phyloP scores from a whole-genome alignment of 208 protist species.

The Leishmania martiniquensis region DNA sequence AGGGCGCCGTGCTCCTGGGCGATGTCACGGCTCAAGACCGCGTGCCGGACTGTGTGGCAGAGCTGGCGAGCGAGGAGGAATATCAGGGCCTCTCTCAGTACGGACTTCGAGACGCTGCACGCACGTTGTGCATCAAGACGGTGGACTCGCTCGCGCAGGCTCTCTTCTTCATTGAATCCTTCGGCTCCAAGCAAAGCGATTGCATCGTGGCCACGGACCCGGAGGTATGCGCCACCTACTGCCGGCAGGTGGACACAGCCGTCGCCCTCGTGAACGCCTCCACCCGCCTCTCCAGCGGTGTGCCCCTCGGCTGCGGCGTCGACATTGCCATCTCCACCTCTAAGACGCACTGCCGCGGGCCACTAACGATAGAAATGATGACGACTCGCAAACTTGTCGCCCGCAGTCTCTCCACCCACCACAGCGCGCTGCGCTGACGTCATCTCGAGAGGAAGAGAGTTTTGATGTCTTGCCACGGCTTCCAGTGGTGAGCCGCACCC shows the following conservation, averaged over 20 bases:
- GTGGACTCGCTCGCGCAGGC: constrained; percentile 48
- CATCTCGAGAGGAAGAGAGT: neutral
- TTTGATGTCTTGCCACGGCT: neutral
- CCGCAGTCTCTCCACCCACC: constrained; percentile 22
- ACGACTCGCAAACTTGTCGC: constrained; percentile 56
- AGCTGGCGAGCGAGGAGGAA: constrained; percentile 56
- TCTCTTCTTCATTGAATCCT: constrained; percentile 61
- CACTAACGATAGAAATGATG: constrained; percentile 46
- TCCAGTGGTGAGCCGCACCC: neutral
- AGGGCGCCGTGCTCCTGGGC: constrained; percentile 41
- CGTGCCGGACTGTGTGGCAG: constrained; percentile 37
- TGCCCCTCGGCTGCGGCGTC: constrained; percentile 48
- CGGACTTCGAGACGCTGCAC: constrained; percentile 35
- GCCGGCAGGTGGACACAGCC: constrained; percentile 44
- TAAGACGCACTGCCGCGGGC: constrained; percentile 55
- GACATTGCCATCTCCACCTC: constrained; percentile 63
- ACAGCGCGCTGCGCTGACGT: constrained; percentile 33
- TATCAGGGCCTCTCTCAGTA: constrained; percentile 47
- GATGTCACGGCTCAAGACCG: constrained; percentile 40
- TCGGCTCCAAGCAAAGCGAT: constrained; percentile 61
- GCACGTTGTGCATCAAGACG: constrained; percentile 51
- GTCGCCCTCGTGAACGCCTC: constrained; percentile 64
- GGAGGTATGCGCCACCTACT: constrained; percentile 39
- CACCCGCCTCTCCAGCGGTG: constrained; percentile 55
- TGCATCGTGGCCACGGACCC: constrained; percentile 55